Percentiles rank a stretch among this genome's conserved stretches.
Conservation (phyloP, 139 green algal genomes). For the Chlamydomonas sp. region DNA sequence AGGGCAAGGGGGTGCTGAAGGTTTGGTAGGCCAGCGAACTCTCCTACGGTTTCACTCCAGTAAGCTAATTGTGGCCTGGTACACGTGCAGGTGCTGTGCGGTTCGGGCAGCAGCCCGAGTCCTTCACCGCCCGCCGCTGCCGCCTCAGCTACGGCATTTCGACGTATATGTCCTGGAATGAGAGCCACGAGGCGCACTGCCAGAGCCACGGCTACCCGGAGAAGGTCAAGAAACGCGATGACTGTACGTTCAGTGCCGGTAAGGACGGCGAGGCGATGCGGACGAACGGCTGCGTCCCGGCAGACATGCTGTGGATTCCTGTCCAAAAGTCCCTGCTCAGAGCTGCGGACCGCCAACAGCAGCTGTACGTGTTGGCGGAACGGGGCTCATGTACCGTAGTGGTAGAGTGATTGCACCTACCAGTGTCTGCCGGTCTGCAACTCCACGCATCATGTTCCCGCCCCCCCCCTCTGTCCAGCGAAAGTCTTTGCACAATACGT, state of each 20-base stretch:
- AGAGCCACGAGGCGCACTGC: not conserved
- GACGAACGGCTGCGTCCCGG: no score
- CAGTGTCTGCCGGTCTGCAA: no score
- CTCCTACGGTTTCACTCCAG: no score
- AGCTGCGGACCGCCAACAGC: not conserved
- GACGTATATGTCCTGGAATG: not conserved
- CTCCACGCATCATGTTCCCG: no score
- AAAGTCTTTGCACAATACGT: slow-evolving; percentile 4
- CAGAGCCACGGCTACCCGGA: not conserved
- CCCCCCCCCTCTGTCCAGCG: not conserved
- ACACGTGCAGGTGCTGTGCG: not conserved
- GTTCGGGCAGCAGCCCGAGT: not conserved
- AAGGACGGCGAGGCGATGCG: not conserved
- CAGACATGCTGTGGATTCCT: not conserved
- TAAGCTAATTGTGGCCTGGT: not conserved
- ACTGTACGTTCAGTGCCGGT: not conserved
- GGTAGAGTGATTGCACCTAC: not conserved
- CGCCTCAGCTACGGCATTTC: slow-evolving; percentile 16
- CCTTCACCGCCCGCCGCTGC: not conserved
- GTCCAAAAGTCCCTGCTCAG: no score
- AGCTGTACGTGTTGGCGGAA: no score
- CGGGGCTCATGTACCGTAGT: no score
- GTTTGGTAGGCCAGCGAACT: no score
- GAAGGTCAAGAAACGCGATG: not conserved
- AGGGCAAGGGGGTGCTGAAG: no score